phyloP scores from a whole-genome alignment of 1,139 yeast genomes.

The Pichia sp. region DNA sequence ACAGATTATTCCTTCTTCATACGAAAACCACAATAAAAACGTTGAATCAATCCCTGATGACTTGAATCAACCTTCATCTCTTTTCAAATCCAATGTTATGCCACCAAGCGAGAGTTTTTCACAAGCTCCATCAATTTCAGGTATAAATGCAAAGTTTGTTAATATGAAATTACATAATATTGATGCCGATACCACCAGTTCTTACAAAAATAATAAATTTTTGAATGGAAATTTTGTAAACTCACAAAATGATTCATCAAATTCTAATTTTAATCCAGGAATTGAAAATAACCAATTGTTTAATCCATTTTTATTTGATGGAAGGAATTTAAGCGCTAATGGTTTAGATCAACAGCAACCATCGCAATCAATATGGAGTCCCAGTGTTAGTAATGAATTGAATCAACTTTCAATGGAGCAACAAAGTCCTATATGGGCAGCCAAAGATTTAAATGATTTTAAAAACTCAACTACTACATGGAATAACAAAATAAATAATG shows the following conservation, averaged over 20 bases:
- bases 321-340: background rate
- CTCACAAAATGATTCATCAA: background rate
- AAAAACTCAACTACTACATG: constrained; percentile 2
- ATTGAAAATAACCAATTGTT: background rate
- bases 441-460: background rate
- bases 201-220: background rate
- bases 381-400: background rate
- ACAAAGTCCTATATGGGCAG: constrained; percentile 15
- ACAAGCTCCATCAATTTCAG: too few species aligned
- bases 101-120: background rate
- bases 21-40: too few species aligned
- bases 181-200: background rate
- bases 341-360: background rate
- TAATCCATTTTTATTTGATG: constrained; percentile 3
- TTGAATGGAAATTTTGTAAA: background rate
- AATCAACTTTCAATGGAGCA: background rate
- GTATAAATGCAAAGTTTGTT: background rate
- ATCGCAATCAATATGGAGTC: constrained; percentile 2
- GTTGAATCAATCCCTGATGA: too few species aligned
- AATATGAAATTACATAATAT: background rate
- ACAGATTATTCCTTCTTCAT: too few species aligned
- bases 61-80: background rate
- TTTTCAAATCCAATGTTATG: background rate
- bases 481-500: background rate
- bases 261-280: background rate